Percentiles rank a stretch among this genome's conserved stretches.
Evolutionary conservation across 179 eudicot genomes (phyloP).

Genomic region (Patellifolia procumbens): DNA sequence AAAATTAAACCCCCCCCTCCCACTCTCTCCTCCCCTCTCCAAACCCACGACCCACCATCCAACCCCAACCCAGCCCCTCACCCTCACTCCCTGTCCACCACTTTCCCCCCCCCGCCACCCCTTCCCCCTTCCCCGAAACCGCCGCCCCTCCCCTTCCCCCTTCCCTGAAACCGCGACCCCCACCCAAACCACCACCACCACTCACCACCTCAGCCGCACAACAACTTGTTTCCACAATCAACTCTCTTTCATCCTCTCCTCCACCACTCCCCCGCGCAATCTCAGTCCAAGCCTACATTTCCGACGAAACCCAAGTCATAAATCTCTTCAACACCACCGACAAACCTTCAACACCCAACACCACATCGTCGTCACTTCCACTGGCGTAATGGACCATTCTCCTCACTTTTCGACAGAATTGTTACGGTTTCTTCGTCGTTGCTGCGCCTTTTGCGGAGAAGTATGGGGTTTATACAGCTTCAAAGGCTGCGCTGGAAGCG

Average conservation of each 20-base stretch:
- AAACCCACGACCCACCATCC: too few species aligned
- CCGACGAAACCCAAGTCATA: slow-evolving; percentile 50
- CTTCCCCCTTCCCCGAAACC: too few species aligned
- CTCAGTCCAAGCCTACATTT: slow-evolving; percentile 52
- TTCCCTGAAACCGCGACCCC: too few species aligned
- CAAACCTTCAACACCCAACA: slow-evolving; percentile 34
- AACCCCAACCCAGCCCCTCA: too few species aligned
- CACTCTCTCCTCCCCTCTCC: too few species aligned
- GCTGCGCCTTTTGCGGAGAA: slow-evolving; percentile 37
- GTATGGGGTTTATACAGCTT: slow-evolving; percentile 49
- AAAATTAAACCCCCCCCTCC: too few species aligned
- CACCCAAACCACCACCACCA: too few species aligned
- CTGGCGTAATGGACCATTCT: slow-evolving; percentile 49
- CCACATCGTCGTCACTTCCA: slow-evolving; percentile 57
- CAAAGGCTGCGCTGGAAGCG: slow-evolving; percentile 74
- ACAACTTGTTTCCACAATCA: slow-evolving; percentile 37
- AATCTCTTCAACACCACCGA: slow-evolving; percentile 55
- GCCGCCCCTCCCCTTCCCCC: too few species aligned
- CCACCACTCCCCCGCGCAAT: slow-evolving; percentile 36
- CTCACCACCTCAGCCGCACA: slow-evolving; percentile 38
- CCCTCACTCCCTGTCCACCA: too few species aligned
- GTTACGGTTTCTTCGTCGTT: slow-evolving; percentile 44
- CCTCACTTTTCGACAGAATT: slow-evolving; percentile 41
- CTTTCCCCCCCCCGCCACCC: too few species aligned
- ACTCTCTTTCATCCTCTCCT: slow-evolving; percentile 16